These are phyloP conservation scores for Fusarium acutatum DNA, from an alignment of 2,329 filamentous ascomycete genomes.

Conservation along the genomic window DNA sequence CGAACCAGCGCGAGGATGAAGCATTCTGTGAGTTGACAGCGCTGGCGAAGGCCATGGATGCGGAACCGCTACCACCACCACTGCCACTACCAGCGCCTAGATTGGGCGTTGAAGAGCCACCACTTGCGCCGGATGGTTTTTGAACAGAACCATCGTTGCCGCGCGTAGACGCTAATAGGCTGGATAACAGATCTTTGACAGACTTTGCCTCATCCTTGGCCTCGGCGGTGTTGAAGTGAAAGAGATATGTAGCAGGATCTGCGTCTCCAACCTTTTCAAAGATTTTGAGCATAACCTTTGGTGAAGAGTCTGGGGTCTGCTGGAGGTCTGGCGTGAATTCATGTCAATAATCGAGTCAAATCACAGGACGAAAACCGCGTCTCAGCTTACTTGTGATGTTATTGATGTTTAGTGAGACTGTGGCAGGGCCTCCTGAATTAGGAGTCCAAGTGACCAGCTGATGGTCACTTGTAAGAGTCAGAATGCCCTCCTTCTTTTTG, in stretches of 20 bases:
- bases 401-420: constrained; percentile 74
- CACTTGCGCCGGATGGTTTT: constrained; percentile 52
- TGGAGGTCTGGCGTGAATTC: constrained; percentile 74
- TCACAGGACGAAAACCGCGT: background rate
- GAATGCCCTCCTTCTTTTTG: constrained; percentile 94
- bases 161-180: constrained; percentile 77
- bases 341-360: constrained; percentile 4
- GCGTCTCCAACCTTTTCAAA: constrained; percentile 73
- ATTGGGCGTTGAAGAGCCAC: constrained; percentile 42
- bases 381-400: constrained; percentile 79
- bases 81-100: constrained; percentile 38
- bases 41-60: constrained; percentile 80
- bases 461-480: constrained; percentile 78
- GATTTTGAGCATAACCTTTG: constrained; percentile 95
- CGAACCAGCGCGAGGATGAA: constrained; percentile 74
- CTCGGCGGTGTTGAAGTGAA: constrained; percentile 85
- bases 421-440: constrained; percentile 67
- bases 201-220: constrained; percentile 85
- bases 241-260: constrained; percentile 78
- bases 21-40: constrained; percentile 64
- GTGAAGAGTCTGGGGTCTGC: constrained; percentile 86
- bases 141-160: constrained; percentile 60
- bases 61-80: constrained; percentile 63
- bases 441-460: constrained; percentile 85
- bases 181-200: constrained; percentile 83